phyloP scores from a whole-genome alignment of 495 filamentous ascomycete genomes.

The Lasiosphaeria ovina region DNA sequence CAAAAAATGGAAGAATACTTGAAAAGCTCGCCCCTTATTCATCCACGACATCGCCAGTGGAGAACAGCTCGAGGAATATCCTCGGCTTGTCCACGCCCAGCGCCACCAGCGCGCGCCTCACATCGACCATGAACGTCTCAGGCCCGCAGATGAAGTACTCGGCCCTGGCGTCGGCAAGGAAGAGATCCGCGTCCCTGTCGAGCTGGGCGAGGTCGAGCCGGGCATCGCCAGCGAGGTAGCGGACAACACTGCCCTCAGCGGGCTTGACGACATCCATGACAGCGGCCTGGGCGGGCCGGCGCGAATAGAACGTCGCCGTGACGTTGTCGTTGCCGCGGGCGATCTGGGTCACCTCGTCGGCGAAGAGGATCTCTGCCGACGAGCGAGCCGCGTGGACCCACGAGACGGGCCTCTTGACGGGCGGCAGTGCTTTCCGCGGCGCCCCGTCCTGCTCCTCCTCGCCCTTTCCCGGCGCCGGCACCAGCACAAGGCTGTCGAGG shows the following conservation, averaged over 20 bases:
- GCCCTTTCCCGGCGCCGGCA: too few species aligned
- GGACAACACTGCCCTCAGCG: constrained; percentile 46
- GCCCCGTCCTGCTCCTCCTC: too few species aligned
- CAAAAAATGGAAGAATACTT: too few species aligned
- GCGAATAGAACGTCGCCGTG: constrained; percentile 42
- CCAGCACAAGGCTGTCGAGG: constrained; percentile 47
- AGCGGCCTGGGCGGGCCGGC: constrained; percentile 43
- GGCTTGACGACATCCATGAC: constrained; percentile 39
- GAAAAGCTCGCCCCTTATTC: constrained; percentile 7
- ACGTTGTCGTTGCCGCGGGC: constrained; percentile 43
- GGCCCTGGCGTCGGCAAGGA: constrained; percentile 47
- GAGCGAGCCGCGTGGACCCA: constrained; percentile 64
- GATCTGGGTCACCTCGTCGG: constrained; percentile 49
- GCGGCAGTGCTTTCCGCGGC: constrained; percentile 19
- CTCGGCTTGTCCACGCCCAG: constrained; percentile 53
- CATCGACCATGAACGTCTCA: constrained; percentile 61
- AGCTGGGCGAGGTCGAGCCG: constrained; percentile 53
- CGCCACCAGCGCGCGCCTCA: constrained; percentile 44
- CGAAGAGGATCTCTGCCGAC: constrained; percentile 52
- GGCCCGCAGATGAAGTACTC: constrained; percentile 72
- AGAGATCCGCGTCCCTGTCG: constrained; percentile 51
- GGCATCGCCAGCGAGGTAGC: constrained; percentile 56
- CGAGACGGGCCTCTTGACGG: constrained; percentile 50
- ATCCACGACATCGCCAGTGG: constrained; percentile 50
- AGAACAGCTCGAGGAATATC: constrained; percentile 66